Percentiles rank a stretch among this genome's conserved stretches.
phyloP scores from a whole-genome alignment of 1,139 yeast species.

The Scheffersomyces quercinus region DNA sequence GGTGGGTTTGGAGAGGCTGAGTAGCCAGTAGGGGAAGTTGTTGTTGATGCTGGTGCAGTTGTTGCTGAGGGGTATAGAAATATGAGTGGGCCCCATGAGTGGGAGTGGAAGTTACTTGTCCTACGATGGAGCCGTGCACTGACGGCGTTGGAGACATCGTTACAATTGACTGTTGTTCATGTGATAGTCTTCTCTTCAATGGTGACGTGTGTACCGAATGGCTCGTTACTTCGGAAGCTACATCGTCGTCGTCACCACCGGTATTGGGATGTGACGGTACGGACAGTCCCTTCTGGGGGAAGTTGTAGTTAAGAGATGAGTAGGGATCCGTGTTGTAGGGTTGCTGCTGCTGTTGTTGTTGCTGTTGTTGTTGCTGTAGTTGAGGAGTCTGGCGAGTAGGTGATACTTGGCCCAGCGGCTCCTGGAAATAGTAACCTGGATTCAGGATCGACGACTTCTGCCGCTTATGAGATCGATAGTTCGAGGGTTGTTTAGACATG shows the following conservation, averaged over 20 bases:
- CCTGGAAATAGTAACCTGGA: constrained; percentile 30
- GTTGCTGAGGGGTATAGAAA: background rate
- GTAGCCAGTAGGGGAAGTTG: constrained; percentile 6
- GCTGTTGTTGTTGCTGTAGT: constrained; percentile 2
- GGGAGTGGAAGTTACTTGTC: background rate
- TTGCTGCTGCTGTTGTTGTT: constrained; percentile 1
- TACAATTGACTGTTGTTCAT: background rate
- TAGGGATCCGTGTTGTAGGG: constrained; percentile 13
- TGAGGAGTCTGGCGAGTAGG: constrained; percentile 6
- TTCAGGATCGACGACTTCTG: constrained; percentile 44
- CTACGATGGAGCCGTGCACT: background rate
- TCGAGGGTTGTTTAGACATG: constrained; percentile 1
- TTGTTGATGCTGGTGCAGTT: constrained; percentile 1
- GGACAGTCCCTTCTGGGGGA: constrained; percentile 9
- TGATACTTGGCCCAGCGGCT: constrained; percentile 6
- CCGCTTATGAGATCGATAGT: constrained; percentile 36
- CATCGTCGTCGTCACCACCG: constrained; percentile 6
- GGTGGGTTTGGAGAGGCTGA: constrained; percentile 9
- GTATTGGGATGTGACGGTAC: background rate
- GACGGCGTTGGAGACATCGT: background rate
- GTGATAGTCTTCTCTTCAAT: constrained; percentile 9
- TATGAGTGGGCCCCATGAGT: background rate
- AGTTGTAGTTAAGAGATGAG: constrained; percentile 9
- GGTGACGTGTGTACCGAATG: constrained; percentile 12
- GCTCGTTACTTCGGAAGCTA: constrained; percentile 4